A percentile compares a stretch with the other conserved stretches of the same genome.
Evolutionary conservation across 2,329 filamentous ascomycete genomes (phyloP).

Genomic region (Cytospora piceae): DNA sequence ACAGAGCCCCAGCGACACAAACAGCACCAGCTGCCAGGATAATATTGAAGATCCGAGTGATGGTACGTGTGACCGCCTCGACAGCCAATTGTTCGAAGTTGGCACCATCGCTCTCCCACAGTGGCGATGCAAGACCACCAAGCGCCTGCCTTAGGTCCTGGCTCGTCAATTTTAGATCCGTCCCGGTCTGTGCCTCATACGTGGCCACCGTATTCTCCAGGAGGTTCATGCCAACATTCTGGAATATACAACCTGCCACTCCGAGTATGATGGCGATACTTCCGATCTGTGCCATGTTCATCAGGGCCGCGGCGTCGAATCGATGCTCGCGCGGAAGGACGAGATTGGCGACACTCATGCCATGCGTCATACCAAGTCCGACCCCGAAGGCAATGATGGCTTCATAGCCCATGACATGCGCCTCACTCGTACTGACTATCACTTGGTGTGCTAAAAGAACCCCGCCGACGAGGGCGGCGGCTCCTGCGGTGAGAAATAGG

Average conservation of each 20-base stretch:
- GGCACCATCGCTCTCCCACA: conserved; percentile 32
- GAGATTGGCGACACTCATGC: conserved; percentile 38
- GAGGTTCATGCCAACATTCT: conserved; percentile 38
- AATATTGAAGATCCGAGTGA: conserved; percentile 37
- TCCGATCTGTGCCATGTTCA: conserved; percentile 41
- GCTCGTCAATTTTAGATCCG: conserved; percentile 31
- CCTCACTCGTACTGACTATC: conserved; percentile 31
- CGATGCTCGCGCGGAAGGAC: conserved; percentile 34
- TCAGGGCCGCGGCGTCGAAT: conserved; percentile 39
- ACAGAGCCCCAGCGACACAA: not conserved
- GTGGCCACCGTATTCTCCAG: not conserved
- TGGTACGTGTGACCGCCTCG: conserved; percentile 35
- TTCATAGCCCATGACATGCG: conserved; percentile 39
- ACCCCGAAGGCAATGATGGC: conserved; percentile 40
- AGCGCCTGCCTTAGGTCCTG: conserved; percentile 37
- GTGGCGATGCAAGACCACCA: conserved; percentile 36
- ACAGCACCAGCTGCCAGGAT: conserved; percentile 35
- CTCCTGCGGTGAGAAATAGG: too few species aligned
- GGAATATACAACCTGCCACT: conserved; percentile 39
- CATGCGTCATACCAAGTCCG: conserved; percentile 40
- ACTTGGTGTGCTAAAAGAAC: not conserved
- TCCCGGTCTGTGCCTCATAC: conserved; percentile 25
- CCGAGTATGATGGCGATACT: conserved; percentile 36
- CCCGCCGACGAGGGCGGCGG: not conserved
- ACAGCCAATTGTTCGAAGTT: conserved; percentile 31